phyloP scores from a whole-genome alignment of 129 eudicot species.

The Oenanthe sinensis region DNA sequence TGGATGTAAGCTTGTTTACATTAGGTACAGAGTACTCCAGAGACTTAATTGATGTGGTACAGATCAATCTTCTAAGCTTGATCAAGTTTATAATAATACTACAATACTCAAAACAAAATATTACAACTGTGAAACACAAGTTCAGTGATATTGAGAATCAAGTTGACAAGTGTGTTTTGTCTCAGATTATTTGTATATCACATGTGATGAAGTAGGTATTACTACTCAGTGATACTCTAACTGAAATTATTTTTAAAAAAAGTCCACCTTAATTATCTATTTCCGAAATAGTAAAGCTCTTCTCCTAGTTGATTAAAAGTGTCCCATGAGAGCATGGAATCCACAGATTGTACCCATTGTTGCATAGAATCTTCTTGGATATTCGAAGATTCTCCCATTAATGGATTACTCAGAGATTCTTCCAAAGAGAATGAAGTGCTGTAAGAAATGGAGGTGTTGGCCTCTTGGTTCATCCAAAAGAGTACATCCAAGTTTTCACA shows the following conservation, averaged over 20 bases:
- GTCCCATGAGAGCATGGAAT: constrained; percentile 50
- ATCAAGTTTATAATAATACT: neutral
- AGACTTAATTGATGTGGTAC: neutral
- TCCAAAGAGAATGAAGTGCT: constrained; percentile 31
- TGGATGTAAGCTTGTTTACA: neutral
- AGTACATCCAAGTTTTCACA: constrained; percentile 16
- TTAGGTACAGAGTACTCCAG: too few relatives aligned
- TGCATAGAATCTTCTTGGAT: constrained; percentile 31
- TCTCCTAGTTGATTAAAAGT: constrained; percentile 42
- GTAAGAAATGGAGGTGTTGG: constrained; percentile 13
- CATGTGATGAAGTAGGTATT: neutral
- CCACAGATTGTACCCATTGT: constrained; percentile 44
- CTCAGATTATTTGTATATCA: neutral
- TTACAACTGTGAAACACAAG: neutral
- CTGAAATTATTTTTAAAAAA: neutral
- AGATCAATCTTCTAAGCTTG: neutral
- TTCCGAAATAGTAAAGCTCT: constrained; percentile 23
- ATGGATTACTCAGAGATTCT: constrained; percentile 28
- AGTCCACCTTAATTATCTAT: neutral
- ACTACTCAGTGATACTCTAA: neutral
- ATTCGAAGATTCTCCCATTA: constrained; percentile 24
- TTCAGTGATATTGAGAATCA: neutral
- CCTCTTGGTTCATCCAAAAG: constrained; percentile 27
- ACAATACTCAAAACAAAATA: neutral
- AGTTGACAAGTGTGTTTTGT: constrained; percentile 2